phyloP scores from a whole-genome alignment of 2,329 filamentous ascomycete genomes.

The Proliferodiscus dingleyae region DNA sequence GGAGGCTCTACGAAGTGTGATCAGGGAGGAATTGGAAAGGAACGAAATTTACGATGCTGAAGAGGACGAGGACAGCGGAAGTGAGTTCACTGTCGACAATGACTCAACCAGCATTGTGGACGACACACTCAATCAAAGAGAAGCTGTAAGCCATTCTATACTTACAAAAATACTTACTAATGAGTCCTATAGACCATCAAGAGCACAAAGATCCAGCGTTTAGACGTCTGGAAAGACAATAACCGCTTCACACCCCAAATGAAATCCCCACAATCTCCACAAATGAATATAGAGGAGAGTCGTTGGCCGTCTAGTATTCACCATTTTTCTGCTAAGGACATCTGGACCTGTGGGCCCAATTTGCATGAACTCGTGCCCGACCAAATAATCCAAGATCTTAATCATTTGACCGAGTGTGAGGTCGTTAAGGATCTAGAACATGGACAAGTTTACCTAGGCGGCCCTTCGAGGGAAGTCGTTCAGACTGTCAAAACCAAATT shows the following conservation, averaged over 20 bases:
- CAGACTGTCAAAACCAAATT: conserved; percentile 8
- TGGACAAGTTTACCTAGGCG: conserved; percentile 19
- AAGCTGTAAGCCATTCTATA: not conserved
- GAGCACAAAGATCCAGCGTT: conserved; percentile 17
- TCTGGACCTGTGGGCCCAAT: conserved; percentile 8
- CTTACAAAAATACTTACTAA: not conserved
- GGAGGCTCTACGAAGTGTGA: conserved; percentile 10
- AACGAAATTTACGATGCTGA: conserved; percentile 7
- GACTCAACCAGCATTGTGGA: conserved; percentile 2
- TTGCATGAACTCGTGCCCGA: conserved; percentile 14
- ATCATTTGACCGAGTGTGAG: conserved; percentile 18
- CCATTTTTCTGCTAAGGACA: conserved; percentile 8
- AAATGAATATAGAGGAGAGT: conserved; percentile 1
- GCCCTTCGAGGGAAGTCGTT: conserved; percentile 6
- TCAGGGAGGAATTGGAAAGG: conserved; percentile 12
- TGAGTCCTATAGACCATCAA: conserved; percentile 12
- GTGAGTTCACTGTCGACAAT: conserved; percentile 8
- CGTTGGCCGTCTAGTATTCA: conserved; percentile 7
- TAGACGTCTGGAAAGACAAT: conserved; percentile 11
- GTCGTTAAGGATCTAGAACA: conserved; percentile 16
- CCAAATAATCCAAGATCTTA: conserved; percentile 9
- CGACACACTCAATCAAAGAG: not conserved
- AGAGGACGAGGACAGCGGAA: conserved; percentile 5
- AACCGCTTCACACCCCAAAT: not conserved
- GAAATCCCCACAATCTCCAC: too few relatives aligned